Percentiles rank a stretch among this genome's conserved stretches.
phyloP scores from a whole-genome alignment of 2,329 filamentous ascomycete species.

The Phialophora tarda region DNA sequence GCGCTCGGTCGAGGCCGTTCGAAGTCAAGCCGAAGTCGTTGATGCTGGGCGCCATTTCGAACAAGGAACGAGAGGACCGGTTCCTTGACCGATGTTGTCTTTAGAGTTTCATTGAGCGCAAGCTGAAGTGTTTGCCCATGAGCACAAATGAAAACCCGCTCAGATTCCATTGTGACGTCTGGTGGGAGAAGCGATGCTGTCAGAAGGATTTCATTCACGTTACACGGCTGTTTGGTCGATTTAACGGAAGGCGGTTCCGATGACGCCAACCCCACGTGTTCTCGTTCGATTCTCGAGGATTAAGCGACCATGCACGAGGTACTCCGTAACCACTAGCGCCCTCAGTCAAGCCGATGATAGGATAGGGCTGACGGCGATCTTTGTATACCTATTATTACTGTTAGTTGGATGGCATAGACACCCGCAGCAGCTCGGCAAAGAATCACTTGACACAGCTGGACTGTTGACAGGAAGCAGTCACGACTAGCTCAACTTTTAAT shows the following conservation, averaged over 20 bases:
- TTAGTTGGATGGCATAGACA: too few species aligned
- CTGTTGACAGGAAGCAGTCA: too few species aligned
- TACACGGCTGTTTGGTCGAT: not conserved
- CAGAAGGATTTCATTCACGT: not conserved
- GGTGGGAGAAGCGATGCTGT: not conserved
- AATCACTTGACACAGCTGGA: not conserved
- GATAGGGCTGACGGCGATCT: not conserved
- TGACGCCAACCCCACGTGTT: not conserved
- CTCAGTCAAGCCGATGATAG: not conserved
- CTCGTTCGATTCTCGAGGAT: not conserved
- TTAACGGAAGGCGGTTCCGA: not conserved
- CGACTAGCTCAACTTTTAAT: too few species aligned
- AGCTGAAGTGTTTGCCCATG: not conserved
- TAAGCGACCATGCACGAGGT: not conserved
- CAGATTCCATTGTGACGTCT: not conserved
- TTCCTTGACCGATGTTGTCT: not conserved
- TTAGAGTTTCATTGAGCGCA: not conserved
- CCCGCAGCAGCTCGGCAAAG: not conserved
- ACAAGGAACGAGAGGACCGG: not conserved
- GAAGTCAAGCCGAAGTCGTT: not conserved
- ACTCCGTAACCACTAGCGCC: not conserved
- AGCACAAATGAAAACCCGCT: not conserved
- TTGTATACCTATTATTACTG: not conserved
- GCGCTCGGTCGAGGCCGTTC: not conserved
- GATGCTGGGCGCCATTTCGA: not conserved